Evolutionary conservation across 257 asterid genomes (phyloP), one percentile per base, ranked within the genome.

Genomic region (Lycium barbarum): DNA sequence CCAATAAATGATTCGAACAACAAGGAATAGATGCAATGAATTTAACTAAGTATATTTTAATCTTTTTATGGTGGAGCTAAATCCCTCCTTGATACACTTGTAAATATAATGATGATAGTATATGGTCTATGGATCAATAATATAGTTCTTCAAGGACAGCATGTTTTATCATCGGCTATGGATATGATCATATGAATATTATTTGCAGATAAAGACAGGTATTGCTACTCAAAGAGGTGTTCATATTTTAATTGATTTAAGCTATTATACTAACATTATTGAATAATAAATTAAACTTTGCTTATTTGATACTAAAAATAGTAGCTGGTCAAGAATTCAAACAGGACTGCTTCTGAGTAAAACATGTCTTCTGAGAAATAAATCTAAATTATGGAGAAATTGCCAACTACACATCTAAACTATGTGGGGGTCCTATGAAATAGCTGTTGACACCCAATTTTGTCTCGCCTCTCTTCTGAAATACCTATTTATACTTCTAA

Each of bases 1-100:
- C 81, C 61, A 74, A 74, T 0, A 47, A 68, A 49, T 74, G 81
- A 74, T 74, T 47, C 5, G 43, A 26, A 74, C 81, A 74, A 6
- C 2, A 13, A 49, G 81, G 7, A 74, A 74, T 26, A 74, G 43
- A 74, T 74, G 12, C 61, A 47, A 47, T 74, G 81, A 12, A 74
- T 74, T 74, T 49, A 68, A 38, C 7, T 17, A 20, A 73, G 40
- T 73, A 9, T 73, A 7, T 47, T 20, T 22, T 47, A 45, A 72
- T 11, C 7, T 72, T 47, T 68, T 20, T 47, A 73, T 20, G 81
- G 15, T 11, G 38, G 10, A 74, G 1, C 13, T 74, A 45, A 45
- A 18, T 43, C 36, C 18, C 33, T n/a, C 18, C 53, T 9, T 17
- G 18, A 71, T 43, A 9, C 79, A 43, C 36, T 72, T n/a, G 10